A percentile compares a stretch with the other conserved stretches of the same genome.
Evolutionary conservation across 345 rosid genomes (phyloP).

Genomic region (Acer negundo): DNA sequence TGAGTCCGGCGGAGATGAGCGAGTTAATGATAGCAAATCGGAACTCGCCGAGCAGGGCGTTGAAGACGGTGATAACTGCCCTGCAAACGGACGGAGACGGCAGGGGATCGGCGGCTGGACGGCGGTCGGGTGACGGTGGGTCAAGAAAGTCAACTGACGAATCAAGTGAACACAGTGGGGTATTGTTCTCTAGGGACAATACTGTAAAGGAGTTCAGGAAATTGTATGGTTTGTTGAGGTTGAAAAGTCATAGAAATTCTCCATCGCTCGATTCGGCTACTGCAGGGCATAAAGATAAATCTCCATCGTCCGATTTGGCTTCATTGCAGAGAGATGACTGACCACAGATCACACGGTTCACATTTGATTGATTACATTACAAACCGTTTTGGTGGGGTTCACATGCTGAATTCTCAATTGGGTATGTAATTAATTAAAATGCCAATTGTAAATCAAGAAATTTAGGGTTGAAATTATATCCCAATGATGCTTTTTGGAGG

Average conservation of each 20-base stretch:
- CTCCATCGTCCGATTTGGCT: constrained; percentile 48
- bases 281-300: constrained; percentile 38
- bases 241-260: constrained; percentile 53
- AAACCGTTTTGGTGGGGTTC: not conserved
- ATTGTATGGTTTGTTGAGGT: constrained; percentile 62
- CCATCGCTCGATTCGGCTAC: constrained; percentile 45
- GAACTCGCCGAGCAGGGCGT: constrained; percentile 90
- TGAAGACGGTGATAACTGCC: constrained; percentile 80
- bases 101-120: constrained; percentile 38
- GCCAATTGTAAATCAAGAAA: not conserved
- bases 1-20: constrained; percentile 89
- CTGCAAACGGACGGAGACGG: constrained; percentile 74
- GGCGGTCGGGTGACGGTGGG: constrained; percentile 32
- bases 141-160: constrained; percentile 44
- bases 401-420: constrained; percentile 5
- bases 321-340: constrained; percentile 32
- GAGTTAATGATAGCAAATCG: constrained; percentile 93
- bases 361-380: constrained; percentile 12
- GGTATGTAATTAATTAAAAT: not conserved
- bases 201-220: constrained; percentile 70
- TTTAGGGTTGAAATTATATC: not conserved
- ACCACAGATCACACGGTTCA: constrained; percentile 7
- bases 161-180: constrained; percentile 39
- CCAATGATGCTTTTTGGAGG: not conserved
- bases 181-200: constrained; percentile 51